Percentiles rank a stretch among this genome's conserved stretches.
phyloP scores from a whole-genome alignment of 345 rosid genomes.

The Pistacia vera region DNA sequence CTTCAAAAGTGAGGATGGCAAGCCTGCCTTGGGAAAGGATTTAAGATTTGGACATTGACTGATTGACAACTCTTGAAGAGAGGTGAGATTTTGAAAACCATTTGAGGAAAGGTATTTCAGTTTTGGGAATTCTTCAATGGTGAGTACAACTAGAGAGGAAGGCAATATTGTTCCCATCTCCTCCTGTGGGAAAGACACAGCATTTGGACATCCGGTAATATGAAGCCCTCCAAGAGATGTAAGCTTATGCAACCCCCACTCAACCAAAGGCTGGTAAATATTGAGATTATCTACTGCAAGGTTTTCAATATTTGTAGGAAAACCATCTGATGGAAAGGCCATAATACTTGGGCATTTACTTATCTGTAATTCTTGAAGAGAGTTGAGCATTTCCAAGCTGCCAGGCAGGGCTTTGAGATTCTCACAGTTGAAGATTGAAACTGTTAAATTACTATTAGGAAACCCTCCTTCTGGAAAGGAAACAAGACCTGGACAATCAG shows the following conservation, averaged over 20 bases:
- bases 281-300: slow-evolving; percentile 10
- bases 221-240: slow-evolving; percentile 11
- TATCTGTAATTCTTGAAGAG: slow-evolving; percentile 19
- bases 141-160: not conserved
- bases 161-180: not conserved
- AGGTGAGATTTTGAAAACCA: slow-evolving; percentile 21
- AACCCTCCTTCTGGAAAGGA: not conserved
- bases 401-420: slow-evolving; percentile 12
- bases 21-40: slow-evolving; percentile 11
- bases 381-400: not conserved
- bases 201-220: slow-evolving; percentile 19
- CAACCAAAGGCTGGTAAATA: slow-evolving; percentile 4
- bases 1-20: slow-evolving; percentile 10
- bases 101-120: slow-evolving; percentile 11
- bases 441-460: not conserved
- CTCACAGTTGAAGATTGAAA: not conserved
- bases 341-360: slow-evolving; percentile 10
- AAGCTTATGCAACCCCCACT: slow-evolving; percentile 22
- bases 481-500: not conserved
- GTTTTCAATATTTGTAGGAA: slow-evolving; percentile 16
- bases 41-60: slow-evolving; percentile 18
- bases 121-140: slow-evolving; percentile 20
- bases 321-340: slow-evolving; percentile 21
- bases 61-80: slow-evolving; percentile 19
- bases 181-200: slow-evolving; percentile 23